phyloP scores from a whole-genome alignment of 1,284 basidiomycete species.

The Ganoderma boninense region DNA sequence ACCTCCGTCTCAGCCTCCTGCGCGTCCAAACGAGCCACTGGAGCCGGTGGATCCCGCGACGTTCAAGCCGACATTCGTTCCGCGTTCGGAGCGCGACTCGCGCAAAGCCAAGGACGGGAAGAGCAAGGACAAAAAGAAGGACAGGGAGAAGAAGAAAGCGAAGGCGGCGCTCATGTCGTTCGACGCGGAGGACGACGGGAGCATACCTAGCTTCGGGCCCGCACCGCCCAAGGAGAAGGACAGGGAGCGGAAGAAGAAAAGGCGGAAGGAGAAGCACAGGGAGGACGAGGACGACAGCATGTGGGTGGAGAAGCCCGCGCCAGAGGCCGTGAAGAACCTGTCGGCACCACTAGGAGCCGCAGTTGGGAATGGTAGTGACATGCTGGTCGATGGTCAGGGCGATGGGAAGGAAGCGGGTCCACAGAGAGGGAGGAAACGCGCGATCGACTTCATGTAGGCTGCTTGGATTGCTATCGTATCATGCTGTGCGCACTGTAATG shows the following conservation, averaged over 20 bases:
- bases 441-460: slow-evolving; percentile 69
- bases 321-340: slow-evolving; percentile 50
- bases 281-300: slow-evolving; percentile 59
- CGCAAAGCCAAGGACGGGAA: slow-evolving; percentile 45
- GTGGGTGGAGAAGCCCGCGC: slow-evolving; percentile 70
- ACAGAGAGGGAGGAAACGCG: slow-evolving; percentile 62
- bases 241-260: slow-evolving; percentile 46
- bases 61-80: slow-evolving; percentile 87
- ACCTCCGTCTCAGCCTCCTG: slow-evolving; percentile 15
- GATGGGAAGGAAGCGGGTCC: slow-evolving; percentile 32
- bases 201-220: slow-evolving; percentile 44
- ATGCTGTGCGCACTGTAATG: slow-evolving; percentile 6
- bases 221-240: slow-evolving; percentile 50
- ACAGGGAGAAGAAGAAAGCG: slow-evolving; percentile 50
- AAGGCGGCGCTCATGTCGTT: slow-evolving; percentile 69
- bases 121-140: slow-evolving; percentile 48
- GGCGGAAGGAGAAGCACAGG: slow-evolving; percentile 42
- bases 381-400: background rate
- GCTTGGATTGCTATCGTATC: slow-evolving; percentile 9
- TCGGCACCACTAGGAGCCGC: slow-evolving; percentile 28
- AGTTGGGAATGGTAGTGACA: background rate
- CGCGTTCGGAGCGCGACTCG: slow-evolving; percentile 51
- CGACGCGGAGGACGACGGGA: slow-evolving; percentile 64
- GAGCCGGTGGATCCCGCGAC: slow-evolving; percentile 63
- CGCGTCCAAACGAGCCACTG: slow-evolving; percentile 19